phyloP scores from a whole-genome alignment of 352 stramenopile species.

The Pseudoperonospora humuli region DNA sequence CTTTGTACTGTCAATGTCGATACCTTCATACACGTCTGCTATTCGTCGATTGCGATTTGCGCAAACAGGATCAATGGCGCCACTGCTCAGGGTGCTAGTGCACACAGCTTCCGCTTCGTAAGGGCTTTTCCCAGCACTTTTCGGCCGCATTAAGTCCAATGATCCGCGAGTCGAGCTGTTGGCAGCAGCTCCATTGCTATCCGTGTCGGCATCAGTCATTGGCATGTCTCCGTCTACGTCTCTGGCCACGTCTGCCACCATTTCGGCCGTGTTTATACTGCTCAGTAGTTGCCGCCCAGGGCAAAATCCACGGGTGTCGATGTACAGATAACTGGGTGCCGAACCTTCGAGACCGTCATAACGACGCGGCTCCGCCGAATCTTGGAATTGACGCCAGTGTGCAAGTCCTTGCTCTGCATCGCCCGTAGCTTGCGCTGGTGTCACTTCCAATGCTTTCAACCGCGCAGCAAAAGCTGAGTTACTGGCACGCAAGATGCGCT shows the following conservation, averaged over 20 bases:
- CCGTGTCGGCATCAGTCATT: constrained; percentile 22
- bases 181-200: constrained; percentile 4
- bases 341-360: constrained; percentile 26
- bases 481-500: constrained; percentile 15
- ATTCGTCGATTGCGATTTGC: constrained; percentile 18
- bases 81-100: background rate
- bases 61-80: constrained; percentile 1
- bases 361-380: constrained; percentile 4
- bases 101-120: constrained; percentile 4
- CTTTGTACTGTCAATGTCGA: constrained; percentile 4
- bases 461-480: constrained; percentile 22
- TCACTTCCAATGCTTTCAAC: constrained; percentile 18
- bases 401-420: constrained; percentile 22
- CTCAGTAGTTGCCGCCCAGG: constrained; percentile 2
- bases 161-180: constrained; percentile 2
- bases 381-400: constrained; percentile 25
- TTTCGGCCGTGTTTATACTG: background rate
- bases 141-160: constrained; percentile 1
- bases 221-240: constrained; percentile 28
- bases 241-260: constrained; percentile 14
- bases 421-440: constrained; percentile 8
- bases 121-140: constrained; percentile 14
- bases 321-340: constrained; percentile 45
- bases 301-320: constrained; percentile 38
- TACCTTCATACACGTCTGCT: constrained; percentile 1